phyloP scores from a whole-genome alignment of 805 yeast genomes.

The Lipomyces orientalis region DNA sequence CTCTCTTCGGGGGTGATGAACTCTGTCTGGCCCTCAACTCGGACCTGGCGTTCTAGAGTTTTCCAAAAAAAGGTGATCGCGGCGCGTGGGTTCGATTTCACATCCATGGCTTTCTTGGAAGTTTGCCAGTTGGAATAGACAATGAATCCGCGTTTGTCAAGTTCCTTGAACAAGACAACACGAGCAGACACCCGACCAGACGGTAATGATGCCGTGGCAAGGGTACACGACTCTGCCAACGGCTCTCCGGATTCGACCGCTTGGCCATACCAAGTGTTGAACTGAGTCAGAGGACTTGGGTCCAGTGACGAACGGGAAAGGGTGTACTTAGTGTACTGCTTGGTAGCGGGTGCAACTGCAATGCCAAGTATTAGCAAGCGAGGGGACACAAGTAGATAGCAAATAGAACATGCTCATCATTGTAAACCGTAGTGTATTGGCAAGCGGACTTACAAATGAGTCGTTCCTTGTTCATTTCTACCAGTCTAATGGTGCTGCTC shows the following conservation, averaged over 20 bases:
- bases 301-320: constrained; percentile 60
- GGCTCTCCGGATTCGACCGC: constrained; percentile 63
- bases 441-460: constrained; percentile 29
- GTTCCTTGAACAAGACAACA: constrained; percentile 84
- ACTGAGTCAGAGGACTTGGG: constrained; percentile 73
- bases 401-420: constrained; percentile 3
- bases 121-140: constrained; percentile 91
- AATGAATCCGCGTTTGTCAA: constrained; percentile 78
- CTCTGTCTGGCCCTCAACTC: constrained; percentile 87
- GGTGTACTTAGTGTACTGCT: constrained; percentile 77
- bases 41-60: constrained; percentile 84
- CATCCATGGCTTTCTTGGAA: constrained; percentile 79
- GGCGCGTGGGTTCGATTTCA: constrained; percentile 74
- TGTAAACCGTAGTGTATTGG: neutral
- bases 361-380: constrained; percentile 9
- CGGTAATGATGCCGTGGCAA: constrained; percentile 89
- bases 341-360: constrained; percentile 39
- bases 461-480: constrained; percentile 29
- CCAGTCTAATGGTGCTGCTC: neutral
- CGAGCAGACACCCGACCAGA: constrained; percentile 89
- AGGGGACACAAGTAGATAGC: constrained; percentile 9
- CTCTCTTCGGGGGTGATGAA: constrained; percentile 74
- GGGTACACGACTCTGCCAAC: constrained; percentile 71
- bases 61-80: constrained; percentile 93
- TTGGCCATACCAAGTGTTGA: constrained; percentile 82